Evolutionary conservation across 2,329 filamentous ascomycete species (phyloP).

Genomic region (Neopestalotiopsis sp.): DNA sequence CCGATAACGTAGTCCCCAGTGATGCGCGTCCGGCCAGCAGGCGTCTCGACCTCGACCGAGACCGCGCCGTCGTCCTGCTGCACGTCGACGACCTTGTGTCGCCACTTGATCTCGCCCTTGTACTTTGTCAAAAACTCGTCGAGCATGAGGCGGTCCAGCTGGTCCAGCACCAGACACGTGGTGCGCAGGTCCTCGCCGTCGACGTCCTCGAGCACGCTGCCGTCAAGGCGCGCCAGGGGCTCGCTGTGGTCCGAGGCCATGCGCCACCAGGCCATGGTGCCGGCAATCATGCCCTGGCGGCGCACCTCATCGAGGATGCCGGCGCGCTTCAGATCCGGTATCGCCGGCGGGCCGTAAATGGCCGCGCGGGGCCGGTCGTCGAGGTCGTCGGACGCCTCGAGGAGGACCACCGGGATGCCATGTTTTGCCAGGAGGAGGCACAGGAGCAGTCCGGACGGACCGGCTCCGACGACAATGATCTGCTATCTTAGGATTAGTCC

Average conservation of each 20-base stretch:
- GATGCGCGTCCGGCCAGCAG: constrained; percentile 39
- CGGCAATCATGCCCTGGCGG: constrained; percentile 41
- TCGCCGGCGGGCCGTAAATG: constrained; percentile 63
- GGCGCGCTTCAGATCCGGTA: constrained; percentile 62
- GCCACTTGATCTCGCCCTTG: constrained; percentile 46
- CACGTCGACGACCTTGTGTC: constrained; percentile 49
- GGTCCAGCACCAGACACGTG: constrained; percentile 46
- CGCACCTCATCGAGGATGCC: constrained; percentile 55
- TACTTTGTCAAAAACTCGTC: constrained; percentile 42
- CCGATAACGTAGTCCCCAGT: constrained; percentile 60
- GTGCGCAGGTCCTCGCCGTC: constrained; percentile 45
- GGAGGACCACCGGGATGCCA: constrained; percentile 55
- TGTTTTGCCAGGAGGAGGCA: constrained; percentile 57
- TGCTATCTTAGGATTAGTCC: constrained; percentile 20
- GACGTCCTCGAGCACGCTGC: constrained; percentile 37
- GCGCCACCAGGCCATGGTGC: constrained; percentile 45
- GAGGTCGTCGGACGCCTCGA: constrained; percentile 59
- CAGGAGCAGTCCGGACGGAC: constrained; percentile 54
- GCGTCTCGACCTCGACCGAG: constrained; percentile 50
- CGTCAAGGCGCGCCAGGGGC: constrained; percentile 43
- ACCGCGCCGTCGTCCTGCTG: constrained; percentile 51
- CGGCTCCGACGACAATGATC: constrained; percentile 54
- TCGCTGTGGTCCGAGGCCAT: constrained; percentile 35
- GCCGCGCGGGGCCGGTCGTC: constrained; percentile 66
- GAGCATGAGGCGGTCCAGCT: constrained; percentile 48